These are phyloP conservation scores for Penicillium macrosclerotiorum DNA, from an alignment of 495 filamentous ascomycete genomes.

Conservation along the genomic window DNA sequence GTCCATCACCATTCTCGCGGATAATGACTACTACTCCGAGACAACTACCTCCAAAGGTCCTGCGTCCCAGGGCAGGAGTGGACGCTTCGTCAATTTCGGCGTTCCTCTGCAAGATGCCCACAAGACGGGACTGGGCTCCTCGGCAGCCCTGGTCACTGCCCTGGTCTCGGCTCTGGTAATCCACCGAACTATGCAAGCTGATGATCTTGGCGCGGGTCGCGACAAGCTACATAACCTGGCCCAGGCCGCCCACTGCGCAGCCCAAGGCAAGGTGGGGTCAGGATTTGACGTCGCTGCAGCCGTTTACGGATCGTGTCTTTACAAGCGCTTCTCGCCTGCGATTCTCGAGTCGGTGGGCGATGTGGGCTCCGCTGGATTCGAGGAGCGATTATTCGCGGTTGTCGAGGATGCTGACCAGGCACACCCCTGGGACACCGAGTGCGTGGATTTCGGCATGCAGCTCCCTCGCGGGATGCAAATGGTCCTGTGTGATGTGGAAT, in stretches of 20 bases:
- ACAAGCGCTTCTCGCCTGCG: conserved; percentile 83
- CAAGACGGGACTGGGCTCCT: conserved; percentile 96
- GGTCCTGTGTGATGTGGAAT: conserved; percentile 94
- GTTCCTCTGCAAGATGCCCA: conserved; percentile 75
- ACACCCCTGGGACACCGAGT: conserved; percentile 74
- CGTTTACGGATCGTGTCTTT: conserved; percentile 85
- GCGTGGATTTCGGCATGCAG: conserved; percentile 59
- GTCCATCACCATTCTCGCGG: conserved; percentile 83
- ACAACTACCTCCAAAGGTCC: conserved; percentile 40
- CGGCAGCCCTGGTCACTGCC: conserved; percentile 90
- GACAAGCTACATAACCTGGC: conserved; percentile 82
- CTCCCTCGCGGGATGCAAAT: conserved; percentile 67
- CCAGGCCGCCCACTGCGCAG: conserved; percentile 90
- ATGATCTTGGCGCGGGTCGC: conserved; percentile 51
- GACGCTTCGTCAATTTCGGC: conserved; percentile 73
- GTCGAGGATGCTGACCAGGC: conserved; percentile 57
- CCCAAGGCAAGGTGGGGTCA: conserved; percentile 93
- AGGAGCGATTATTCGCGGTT: conserved; percentile 55
- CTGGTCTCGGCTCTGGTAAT: conserved; percentile 77
- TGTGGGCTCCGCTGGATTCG: conserved; percentile 62
- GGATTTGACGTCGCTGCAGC: conserved; percentile 97
- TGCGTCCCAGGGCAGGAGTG: conserved; percentile 18
- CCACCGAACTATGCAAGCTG: conserved; percentile 68
- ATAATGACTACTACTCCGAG: conserved; percentile 95
- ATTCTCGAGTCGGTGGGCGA: conserved; percentile 66